A percentile compares a stretch with the other conserved stretches of the same genome.
Conservation (phyloP, 2,329 filamentous ascomycete species). For the Cercospora citrullina region DNA sequence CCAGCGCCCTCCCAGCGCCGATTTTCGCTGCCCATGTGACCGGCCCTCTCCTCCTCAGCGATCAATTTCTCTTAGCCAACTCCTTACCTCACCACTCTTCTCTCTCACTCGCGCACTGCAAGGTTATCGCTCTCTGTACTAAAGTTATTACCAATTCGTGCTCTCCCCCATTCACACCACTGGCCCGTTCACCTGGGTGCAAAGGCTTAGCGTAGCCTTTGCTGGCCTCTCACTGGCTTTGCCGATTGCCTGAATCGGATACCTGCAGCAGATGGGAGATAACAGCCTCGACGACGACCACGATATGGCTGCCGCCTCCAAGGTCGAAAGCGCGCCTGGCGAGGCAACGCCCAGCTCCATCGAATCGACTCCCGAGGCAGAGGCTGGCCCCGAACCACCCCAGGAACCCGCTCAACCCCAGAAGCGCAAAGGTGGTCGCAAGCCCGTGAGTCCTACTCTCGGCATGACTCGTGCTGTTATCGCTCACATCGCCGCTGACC, state of each 20-base stretch:
- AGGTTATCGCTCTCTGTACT: constrained; percentile 44
- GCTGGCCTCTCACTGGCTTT: constrained; percentile 33
- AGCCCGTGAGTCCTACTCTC: constrained; percentile 69
- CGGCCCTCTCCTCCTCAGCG: constrained; percentile 24
- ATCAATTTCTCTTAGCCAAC: constrained; percentile 34
- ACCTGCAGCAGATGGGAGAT: constrained; percentile 55
- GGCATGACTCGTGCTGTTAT: constrained; percentile 18
- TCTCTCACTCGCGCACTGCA: constrained; percentile 26
- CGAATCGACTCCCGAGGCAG: constrained; percentile 52
- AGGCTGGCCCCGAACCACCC: constrained; percentile 44
- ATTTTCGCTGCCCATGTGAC: constrained; percentile 16
- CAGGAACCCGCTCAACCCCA: constrained; percentile 55
- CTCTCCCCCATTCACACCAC: not conserved
- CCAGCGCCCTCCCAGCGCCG: not conserved
- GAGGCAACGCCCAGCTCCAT: constrained; percentile 49
- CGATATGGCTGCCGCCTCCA: constrained; percentile 49
- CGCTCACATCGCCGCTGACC: constrained; percentile 12
- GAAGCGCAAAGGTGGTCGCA: constrained; percentile 96
- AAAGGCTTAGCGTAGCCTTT: constrained; percentile 37
- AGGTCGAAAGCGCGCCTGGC: constrained; percentile 47
- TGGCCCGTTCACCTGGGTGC: constrained; percentile 29
- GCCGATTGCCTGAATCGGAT: constrained; percentile 39
- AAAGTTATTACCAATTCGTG: constrained; percentile 35
- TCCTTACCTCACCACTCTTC: constrained; percentile 34
- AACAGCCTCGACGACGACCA: constrained; percentile 39